Evolutionary conservation across 1,284 basidiomycete genomes (phyloP), one percentile per base, ranked within the genome.

Genomic region (Stereum hirsutum): DNA sequence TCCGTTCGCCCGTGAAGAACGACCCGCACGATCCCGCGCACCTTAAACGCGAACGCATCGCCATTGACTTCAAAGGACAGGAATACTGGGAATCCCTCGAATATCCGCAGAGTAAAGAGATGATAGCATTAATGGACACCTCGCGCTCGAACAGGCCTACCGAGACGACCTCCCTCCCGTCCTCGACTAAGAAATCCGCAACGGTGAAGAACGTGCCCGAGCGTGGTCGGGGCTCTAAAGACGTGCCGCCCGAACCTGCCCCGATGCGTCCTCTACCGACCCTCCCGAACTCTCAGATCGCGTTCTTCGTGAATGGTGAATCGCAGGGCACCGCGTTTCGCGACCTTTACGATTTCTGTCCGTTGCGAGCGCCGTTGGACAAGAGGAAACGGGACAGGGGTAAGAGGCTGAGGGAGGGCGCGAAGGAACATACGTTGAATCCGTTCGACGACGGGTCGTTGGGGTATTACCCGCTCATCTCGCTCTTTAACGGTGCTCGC

Each of bases 391-490:
- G 77, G 51, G 71, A 69, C 42, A 58, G 58, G 41, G 63, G 70
- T 56, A 78, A 72, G 52, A 70, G 75, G 30, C 64, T 68, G 25
- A 70, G 76, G 46, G 82, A 86, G 54, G 81, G 78, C 24, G 69
- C 78, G 23, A 75, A 79, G 42, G 81, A 85, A 52, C 85, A 88
- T 57, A 75, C 75, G 47, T 78, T 90, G 59, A 92, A 93, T 52
- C 74, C 78, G 1, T 87, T 90, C 57, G 94, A 99, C 62, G 96
- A 99, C 59, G 96, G 96, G 8, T 85, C 84, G 15, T 65, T 97
- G 5, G 96, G 96, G 0, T 99, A 99, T 62, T 99, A 93, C 57
- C 91, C 94, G 0, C 85, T 96, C 65, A 79, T 96, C 41, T 96
- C 91, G 3, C 71, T 95, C 32, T 99, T 92, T 67, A 94, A 93